phyloP scores from a whole-genome alignment of 2,329 filamentous ascomycete species.

The Calcarisporium arbuscula region DNA sequence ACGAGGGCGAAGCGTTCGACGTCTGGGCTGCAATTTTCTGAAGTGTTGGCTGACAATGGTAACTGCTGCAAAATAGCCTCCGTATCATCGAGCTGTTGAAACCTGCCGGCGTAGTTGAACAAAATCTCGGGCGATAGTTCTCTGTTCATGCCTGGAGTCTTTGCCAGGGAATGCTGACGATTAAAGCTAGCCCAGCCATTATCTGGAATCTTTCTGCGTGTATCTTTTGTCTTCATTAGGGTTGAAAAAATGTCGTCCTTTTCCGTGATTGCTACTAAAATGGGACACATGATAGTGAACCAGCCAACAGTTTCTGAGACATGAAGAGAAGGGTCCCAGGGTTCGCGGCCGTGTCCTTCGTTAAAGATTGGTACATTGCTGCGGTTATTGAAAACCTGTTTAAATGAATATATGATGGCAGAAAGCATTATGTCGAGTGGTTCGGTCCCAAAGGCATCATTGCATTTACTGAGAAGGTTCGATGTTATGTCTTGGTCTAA shows the following conservation, averaged over 20 bases:
- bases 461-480: constrained; percentile 9
- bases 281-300: constrained; percentile 26
- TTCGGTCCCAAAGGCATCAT: constrained; percentile 18
- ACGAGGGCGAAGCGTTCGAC: neutral
- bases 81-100: neutral
- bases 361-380: constrained; percentile 18
- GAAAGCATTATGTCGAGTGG: constrained; percentile 24
- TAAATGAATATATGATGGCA: constrained; percentile 17
- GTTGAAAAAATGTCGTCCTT: neutral
- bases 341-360: constrained; percentile 27
- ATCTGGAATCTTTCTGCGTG: neutral
- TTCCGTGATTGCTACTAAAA: constrained; percentile 6
- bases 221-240: neutral
- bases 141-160: neutral
- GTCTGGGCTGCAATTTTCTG: neutral
- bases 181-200: constrained; percentile 2
- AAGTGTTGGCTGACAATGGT: neutral
- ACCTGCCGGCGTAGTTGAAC: neutral
- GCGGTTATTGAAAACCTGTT: constrained; percentile 17
- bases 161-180: neutral
- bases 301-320: constrained; percentile 26
- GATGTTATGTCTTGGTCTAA: constrained; percentile 7
- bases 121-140: neutral
- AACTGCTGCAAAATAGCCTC: neutral
- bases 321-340: constrained; percentile 20